phyloP scores from a whole-genome alignment of 768 basidiomycete species.

The Mycena metata region DNA sequence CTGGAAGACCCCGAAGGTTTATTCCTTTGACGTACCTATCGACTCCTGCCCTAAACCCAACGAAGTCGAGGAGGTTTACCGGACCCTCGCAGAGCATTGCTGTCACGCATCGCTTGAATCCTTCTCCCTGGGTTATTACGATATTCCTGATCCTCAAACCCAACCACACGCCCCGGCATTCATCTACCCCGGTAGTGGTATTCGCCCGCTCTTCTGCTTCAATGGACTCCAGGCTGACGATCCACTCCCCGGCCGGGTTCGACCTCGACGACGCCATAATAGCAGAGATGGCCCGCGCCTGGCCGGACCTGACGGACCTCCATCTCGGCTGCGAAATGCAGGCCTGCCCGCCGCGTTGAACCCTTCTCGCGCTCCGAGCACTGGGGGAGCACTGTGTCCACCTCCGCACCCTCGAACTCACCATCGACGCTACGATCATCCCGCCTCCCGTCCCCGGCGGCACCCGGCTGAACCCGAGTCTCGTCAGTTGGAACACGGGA shows the following conservation, averaged over 20 bases:
- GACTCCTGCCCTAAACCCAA: neutral
- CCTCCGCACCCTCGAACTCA: neutral
- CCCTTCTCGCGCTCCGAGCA: neutral
- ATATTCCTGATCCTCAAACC: neutral
- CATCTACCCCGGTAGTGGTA: neutral
- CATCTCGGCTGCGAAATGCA: neutral
- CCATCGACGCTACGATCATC: neutral
- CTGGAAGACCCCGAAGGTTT: neutral
- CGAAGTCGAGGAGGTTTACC: neutral
- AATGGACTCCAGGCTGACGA: neutral
- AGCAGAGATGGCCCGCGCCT: neutral
- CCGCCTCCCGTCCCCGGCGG: neutral
- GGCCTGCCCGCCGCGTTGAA: neutral
- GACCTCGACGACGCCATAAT: constrained; percentile 8
- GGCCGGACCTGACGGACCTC: constrained; percentile 1
- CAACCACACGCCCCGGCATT: neutral
- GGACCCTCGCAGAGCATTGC: neutral
- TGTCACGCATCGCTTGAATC: neutral
- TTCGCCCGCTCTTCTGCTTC: constrained; percentile 1
- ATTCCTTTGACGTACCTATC: neutral
- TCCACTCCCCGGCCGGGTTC: neutral
- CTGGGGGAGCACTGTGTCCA: neutral
- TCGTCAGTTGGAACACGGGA: neutral
- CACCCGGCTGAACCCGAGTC: neutral
- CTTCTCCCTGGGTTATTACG: neutral